Conservation (phyloP, 2,329 filamentous ascomycete species). For the Chaetomium strumarium region DNA sequence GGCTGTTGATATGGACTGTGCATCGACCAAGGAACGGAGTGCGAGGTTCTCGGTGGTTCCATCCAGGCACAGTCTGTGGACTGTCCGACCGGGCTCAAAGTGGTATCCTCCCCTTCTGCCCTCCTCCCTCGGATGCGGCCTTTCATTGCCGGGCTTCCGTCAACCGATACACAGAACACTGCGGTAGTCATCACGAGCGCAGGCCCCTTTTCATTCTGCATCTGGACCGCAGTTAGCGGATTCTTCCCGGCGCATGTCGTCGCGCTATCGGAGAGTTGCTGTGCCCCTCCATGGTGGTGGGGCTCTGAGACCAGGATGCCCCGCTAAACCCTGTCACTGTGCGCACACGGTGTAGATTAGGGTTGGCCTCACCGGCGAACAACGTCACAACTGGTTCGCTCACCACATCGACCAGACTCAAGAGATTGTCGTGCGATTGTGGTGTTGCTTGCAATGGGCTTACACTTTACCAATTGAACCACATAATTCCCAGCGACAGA, state of each 20-base stretch:
- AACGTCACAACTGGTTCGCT: background rate
- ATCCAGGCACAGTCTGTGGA: constrained; percentile 4
- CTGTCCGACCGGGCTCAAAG: background rate
- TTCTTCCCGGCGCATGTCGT: background rate
- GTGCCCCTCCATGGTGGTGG: constrained; percentile 6
- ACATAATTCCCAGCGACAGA: too few species aligned
- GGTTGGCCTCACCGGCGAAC: background rate
- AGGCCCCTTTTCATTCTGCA: background rate
- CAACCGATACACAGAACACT: too few species aligned
- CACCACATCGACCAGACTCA: background rate
- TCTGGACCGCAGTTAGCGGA: background rate
- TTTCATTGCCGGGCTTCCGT: background rate
- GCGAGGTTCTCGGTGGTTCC: constrained; percentile 1
- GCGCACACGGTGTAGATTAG: constrained; percentile 9
- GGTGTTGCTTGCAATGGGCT: too few species aligned
- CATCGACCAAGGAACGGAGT: background rate
- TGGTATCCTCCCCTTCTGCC: background rate
- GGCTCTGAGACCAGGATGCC: background rate
- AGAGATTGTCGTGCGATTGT: background rate
- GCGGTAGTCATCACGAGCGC: background rate
- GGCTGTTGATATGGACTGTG: constrained; percentile 10
- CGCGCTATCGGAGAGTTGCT: background rate
- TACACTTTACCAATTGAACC: too few species aligned
- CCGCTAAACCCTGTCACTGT: constrained; percentile 4
- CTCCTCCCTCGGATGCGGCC: background rate